Evolutionary conservation across 2,329 filamentous ascomycete genomes (phyloP).

Genomic region (Akanthomyces uredinophilus): DNA sequence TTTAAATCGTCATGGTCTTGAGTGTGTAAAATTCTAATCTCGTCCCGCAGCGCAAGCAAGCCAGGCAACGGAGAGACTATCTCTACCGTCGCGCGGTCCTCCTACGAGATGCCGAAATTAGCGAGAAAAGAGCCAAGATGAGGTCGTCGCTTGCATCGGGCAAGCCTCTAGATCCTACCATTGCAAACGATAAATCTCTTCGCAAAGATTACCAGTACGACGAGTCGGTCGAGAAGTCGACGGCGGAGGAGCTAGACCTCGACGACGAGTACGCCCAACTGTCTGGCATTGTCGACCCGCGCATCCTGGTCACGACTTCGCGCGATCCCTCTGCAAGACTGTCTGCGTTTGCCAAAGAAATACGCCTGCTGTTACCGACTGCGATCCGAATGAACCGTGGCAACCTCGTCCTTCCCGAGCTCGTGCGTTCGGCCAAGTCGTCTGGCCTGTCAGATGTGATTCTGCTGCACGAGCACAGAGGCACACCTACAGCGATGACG

Average conservation of each 20-base stretch:
- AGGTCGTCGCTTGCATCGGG: conserved; percentile 83
- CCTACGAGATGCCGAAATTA: conserved; percentile 85
- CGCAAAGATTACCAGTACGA: conserved; percentile 92
- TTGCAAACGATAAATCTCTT: conserved; percentile 80
- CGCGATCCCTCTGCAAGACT: conserved; percentile 81
- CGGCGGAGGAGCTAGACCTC: conserved; percentile 65
- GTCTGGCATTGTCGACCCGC: conserved; percentile 85
- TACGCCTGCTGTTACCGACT: conserved; percentile 76
- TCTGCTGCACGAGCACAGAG: conserved; percentile 85
- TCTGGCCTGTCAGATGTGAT: conserved; percentile 80
- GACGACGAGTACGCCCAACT: conserved; percentile 89
- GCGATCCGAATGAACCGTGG: conserved; percentile 86
- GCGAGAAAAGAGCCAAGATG: conserved; percentile 82
- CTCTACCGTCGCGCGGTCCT: conserved; percentile 85
- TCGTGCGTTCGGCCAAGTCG: conserved; percentile 75
- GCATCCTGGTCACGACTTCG: conserved; percentile 85
- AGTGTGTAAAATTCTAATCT: conserved; percentile 17
- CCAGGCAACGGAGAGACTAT: conserved; percentile 46
- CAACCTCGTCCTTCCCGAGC: conserved; percentile 79
- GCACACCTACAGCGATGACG: conserved; percentile 84
- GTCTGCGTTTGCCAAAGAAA: conserved; percentile 88
- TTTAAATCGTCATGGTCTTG: background rate
- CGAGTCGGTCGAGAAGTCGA: conserved; percentile 67
- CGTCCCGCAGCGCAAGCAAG: conserved; percentile 34
- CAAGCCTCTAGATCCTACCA: conserved; percentile 73